Conservation (phyloP, 1,139 yeast species). For the Zhuliangozyma blackwelliae region DNA sequence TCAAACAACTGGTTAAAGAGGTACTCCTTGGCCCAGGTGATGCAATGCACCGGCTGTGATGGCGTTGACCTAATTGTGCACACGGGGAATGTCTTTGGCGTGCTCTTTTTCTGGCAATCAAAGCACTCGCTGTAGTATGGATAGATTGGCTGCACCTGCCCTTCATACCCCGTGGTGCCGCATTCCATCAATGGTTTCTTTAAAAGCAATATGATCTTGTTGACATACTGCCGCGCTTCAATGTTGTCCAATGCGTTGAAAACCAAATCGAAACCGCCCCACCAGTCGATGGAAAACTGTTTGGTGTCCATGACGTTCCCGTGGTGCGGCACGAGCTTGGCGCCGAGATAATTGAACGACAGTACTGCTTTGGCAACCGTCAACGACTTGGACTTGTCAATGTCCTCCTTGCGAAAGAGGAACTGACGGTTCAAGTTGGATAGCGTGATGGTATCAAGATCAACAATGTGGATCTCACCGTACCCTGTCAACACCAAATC, state of each 20-base stretch:
- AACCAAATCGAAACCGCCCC: constrained; percentile 68
- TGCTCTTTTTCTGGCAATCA: constrained; percentile 82
- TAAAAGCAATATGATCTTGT: constrained; percentile 71
- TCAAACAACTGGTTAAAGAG: constrained; percentile 80
- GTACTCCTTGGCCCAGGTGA: constrained; percentile 96
- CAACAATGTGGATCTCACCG: constrained; percentile 88
- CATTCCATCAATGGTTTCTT: constrained; percentile 80
- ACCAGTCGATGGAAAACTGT: constrained; percentile 76
- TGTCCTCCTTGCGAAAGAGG: constrained; percentile 79
- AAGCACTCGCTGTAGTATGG: constrained; percentile 88
- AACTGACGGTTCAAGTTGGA: constrained; percentile 93
- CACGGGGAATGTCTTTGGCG: constrained; percentile 90
- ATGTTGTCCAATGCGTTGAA: constrained; percentile 92
- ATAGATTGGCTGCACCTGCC: constrained; percentile 88
- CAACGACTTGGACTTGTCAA: constrained; percentile 76
- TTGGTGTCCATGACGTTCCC: constrained; percentile 82
- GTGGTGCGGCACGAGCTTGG: constrained; percentile 75
- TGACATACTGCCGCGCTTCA: constrained; percentile 89
- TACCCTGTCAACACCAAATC: constrained; percentile 79
- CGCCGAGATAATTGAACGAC: constrained; percentile 61
- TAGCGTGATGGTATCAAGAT: constrained; percentile 88
- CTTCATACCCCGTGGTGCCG: constrained; percentile 93
- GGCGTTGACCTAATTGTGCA: constrained; percentile 98
- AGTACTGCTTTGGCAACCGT: constrained; percentile 83
- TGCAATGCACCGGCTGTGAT: constrained; percentile 91